A percentile compares a stretch with the other conserved stretches of the same genome.
These are phyloP conservation scores for Spatholobus suberectus DNA, from an alignment of 306 rosid species.

Conservation along the genomic window DNA sequence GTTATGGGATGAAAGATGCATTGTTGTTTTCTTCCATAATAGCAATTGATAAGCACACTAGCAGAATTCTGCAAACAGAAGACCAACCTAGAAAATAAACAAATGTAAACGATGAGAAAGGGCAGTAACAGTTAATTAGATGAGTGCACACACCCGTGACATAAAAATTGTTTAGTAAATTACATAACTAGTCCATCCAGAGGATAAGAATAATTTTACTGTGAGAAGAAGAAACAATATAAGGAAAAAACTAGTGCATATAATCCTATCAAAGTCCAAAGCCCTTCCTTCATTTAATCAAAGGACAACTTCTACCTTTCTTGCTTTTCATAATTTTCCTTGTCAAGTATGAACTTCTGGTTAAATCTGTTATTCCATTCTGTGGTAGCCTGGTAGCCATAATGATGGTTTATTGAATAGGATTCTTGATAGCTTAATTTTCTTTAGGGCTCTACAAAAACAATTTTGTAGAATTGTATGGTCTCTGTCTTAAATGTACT, in stretches of 20 bases:
- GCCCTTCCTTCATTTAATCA: not conserved
- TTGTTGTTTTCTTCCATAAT: not conserved
- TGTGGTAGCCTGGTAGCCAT: not conserved
- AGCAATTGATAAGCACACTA: not conserved
- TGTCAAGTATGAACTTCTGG: not conserved
- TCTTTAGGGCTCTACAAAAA: not conserved
- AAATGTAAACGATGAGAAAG: too few species aligned
- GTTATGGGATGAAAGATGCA: not conserved
- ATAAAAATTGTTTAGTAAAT: not conserved
- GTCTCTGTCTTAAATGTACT: slow-evolving; percentile 11
- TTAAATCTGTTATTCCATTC: slow-evolving; percentile 13
- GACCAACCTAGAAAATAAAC: not conserved
- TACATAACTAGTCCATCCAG: not conserved
- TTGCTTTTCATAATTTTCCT: not conserved
- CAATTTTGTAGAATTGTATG: not conserved
- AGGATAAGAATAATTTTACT: not conserved
- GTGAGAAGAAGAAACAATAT: not conserved
- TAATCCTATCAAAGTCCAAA: not conserved
- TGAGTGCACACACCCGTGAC: not conserved
- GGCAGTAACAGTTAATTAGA: too few species aligned
- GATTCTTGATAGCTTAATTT: not conserved
- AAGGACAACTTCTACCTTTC: not conserved
- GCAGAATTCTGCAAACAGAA: not conserved
- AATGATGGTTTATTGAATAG: not conserved
- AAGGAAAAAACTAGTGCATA: not conserved